Evolutionary conservation across 2,329 filamentous ascomycete species (phyloP), one percentile per base, ranked within the genome.

Genomic region (Fusarium metavorans): DNA sequence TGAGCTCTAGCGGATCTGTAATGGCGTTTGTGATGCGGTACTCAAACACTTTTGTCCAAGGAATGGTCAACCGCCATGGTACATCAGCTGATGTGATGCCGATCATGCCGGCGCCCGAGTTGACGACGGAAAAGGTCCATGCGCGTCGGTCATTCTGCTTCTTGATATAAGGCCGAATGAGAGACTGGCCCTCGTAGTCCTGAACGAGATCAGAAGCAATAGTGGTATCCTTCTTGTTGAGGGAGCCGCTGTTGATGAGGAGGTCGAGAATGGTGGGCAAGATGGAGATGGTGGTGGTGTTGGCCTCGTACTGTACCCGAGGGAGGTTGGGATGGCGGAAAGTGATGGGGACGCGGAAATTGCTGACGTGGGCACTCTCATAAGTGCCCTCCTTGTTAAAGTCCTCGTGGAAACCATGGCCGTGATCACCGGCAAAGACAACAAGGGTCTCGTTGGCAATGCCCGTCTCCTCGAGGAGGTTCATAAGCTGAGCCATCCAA

Each of bases 61-160:
- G 82, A 14, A 83, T 78, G 3, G 82, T 77, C 16, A 83, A 65
- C 34, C 79, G 74, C 76, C 80, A 80, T 2, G 80, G 45, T 76
- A 82, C 35, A 77, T 84, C 68, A 2, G 80, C 73, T 1, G 79
- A 77, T 2, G 81, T 81, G 14, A 83, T 75, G 39, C 76, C 76
- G 18, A 83, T 71, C 77, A 82, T 80, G 54, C 80, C 79, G 5
- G 80, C 77, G 13, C 82, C 82, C 0, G 81, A 80, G 66, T 83
- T 83, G 48, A 83, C 76, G 20, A 82, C 78, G 6, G 78, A 80
- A 66, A 82, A 82, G n/a, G 81, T 78, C 82, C 82, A 83, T 1
- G 77, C 76, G 7, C 77, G 77, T 50, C 77, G 73, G 32, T 78
- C 81, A 34, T 77, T 72, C 4, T 78, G 73, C 1, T 69, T 69